Evolutionary conservation across 768 basidiomycete species (phyloP).

Genomic region (Russula foetens): DNA sequence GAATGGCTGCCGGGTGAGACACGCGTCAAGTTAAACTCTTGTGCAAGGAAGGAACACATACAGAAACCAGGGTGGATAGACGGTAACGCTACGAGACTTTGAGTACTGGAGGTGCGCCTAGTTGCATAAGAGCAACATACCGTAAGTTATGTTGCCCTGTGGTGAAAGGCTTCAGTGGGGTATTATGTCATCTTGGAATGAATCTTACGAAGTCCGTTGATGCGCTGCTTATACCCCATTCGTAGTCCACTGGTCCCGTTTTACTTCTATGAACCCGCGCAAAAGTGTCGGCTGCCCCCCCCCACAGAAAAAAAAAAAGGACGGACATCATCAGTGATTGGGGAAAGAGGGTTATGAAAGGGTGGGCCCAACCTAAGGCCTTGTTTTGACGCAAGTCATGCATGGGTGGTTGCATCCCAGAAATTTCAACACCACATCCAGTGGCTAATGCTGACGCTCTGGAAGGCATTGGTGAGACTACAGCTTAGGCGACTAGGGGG

Average conservation of each 20-base stretch:
- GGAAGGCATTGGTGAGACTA: not conserved
- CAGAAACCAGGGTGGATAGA: constrained; percentile 70
- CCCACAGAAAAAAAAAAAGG: not conserved
- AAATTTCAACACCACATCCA: constrained; percentile 45
- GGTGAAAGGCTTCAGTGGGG: not conserved
- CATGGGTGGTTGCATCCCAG: constrained; percentile 26
- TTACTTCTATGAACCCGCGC: constrained; percentile 50
- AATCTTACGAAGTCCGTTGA: constrained; percentile 76
- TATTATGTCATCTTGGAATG: not conserved
- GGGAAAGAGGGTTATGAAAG: not conserved
- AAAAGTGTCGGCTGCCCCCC: constrained; percentile 49
- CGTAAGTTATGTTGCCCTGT: constrained; percentile 70
- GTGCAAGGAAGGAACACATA: constrained; percentile 21
- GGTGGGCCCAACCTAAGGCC: constrained; percentile 39
- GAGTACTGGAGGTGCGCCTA: not conserved
- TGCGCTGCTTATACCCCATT: constrained; percentile 59
- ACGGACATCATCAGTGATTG: not conserved
- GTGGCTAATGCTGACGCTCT: constrained; percentile 66
- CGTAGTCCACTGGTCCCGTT: constrained; percentile 55
- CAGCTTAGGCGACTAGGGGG: not conserved
- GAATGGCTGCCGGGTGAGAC: constrained; percentile 49
- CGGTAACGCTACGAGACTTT: constrained; percentile 39
- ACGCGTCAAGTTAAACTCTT: not conserved
- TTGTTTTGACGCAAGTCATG: constrained; percentile 64
- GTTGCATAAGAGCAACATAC: constrained; percentile 29